Conservation (phyloP, 192 early-diverging fungal species). For the Phycomyces blakesleeanus region DNA sequence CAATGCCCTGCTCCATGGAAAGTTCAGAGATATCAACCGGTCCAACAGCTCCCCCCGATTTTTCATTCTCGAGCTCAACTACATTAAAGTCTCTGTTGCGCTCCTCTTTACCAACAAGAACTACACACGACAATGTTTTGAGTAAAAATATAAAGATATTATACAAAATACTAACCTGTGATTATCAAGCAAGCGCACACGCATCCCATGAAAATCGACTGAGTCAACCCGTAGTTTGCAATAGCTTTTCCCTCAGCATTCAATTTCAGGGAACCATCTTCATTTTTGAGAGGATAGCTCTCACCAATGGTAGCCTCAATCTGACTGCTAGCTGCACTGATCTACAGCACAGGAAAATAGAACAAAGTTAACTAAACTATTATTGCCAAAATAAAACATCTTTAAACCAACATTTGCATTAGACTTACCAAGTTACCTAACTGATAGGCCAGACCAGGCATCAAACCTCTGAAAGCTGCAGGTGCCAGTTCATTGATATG, state of each 20-base stretch:
- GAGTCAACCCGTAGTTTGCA: conserved; percentile 51
- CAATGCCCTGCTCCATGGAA: conserved; percentile 3
- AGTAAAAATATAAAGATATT: background rate
- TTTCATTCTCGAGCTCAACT: conserved; percentile 11
- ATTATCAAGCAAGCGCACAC: conserved; percentile 24
- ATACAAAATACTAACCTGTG: conserved; percentile 3
- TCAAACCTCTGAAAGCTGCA: conserved; percentile 58
- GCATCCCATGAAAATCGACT: conserved; percentile 57
- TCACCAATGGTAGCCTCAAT: conserved; percentile 44
- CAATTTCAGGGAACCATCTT: conserved; percentile 9
- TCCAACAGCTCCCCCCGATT: background rate
- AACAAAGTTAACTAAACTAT: background rate
- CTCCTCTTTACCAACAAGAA: conserved; percentile 56
- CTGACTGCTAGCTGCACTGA: conserved; percentile 37
- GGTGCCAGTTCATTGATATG: conserved; percentile 71
- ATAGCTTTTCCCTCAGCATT: conserved; percentile 16
- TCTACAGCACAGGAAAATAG: conserved; percentile 7
- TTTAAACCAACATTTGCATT: too few species aligned
- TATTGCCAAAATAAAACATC: too few species aligned
- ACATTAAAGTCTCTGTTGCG: conserved; percentile 48
- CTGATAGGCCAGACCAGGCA: conserved; percentile 72
- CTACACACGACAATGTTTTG: conserved; percentile 28
- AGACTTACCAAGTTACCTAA: conserved; percentile 66
- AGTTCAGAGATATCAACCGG: background rate
- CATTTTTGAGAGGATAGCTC: conserved; percentile 19